These are phyloP conservation scores for Ilyonectria mors-panacis DNA, from an alignment of 2,329 filamentous ascomycete genomes.

Conservation along the genomic window DNA sequence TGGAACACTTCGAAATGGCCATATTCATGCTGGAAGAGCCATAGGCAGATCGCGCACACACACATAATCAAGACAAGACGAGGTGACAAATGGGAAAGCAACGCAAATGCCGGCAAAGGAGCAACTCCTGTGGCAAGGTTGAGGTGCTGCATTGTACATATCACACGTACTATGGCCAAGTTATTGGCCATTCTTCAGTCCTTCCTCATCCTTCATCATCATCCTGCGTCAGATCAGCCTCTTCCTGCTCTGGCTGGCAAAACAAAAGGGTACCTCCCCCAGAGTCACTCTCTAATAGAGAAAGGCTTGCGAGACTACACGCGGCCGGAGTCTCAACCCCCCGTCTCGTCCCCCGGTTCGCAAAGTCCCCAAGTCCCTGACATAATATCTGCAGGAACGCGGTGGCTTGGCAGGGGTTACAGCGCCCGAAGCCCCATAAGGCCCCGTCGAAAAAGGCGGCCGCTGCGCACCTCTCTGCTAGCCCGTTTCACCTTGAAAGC, in stretches of 20 bases:
- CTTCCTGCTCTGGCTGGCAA: not conserved
- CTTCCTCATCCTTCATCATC: constrained; percentile 3
- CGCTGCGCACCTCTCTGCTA: constrained; percentile 19
- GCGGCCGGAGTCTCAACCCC: not conserved
- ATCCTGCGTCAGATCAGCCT: not conserved
- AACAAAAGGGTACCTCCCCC: not conserved
- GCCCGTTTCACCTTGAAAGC: constrained; percentile 25
- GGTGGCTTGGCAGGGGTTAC: constrained; percentile 23
- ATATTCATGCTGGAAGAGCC: constrained; percentile 10
- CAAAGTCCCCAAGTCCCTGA: constrained; percentile 5
- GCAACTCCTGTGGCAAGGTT: not conserved
- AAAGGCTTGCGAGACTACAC: not conserved
- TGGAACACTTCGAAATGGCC: constrained; percentile 15
- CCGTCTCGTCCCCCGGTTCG: not conserved
- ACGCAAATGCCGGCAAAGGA: not conserved
- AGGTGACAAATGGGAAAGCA: constrained; percentile 19
- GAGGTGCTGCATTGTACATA: not conserved
- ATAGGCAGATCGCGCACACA: not conserved
- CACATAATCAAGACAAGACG: not conserved
- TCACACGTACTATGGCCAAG: constrained; percentile 1
- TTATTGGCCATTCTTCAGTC: not conserved
- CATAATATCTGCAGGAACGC: constrained; percentile 30
- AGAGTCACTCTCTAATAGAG: not conserved
- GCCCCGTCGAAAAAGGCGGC: not conserved
- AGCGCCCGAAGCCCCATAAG: not conserved